A percentile compares a stretch with the other conserved stretches of the same genome.
These are phyloP conservation scores for Hypomontagnella submonticulosa DNA, from an alignment of 495 filamentous ascomycete species.

Conservation along the genomic window DNA sequence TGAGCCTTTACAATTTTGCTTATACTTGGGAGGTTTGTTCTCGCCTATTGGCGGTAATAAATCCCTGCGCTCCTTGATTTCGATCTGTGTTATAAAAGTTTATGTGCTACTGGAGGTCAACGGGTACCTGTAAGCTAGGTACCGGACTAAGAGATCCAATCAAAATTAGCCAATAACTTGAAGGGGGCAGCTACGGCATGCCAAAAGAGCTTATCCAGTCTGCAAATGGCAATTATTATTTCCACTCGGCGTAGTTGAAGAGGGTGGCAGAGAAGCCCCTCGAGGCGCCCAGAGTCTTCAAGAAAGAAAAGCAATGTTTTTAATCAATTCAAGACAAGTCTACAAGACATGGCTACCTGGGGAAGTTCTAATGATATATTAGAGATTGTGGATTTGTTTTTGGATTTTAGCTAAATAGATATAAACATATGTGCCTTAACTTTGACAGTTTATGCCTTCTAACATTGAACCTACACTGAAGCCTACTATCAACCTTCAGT, in stretches of 20 bases:
- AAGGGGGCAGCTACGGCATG: conserved; percentile 1
- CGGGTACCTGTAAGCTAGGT: conserved; percentile 22
- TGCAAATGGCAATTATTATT: conserved; percentile 3
- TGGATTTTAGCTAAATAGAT: too few species aligned
- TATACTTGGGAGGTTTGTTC: conserved; percentile 1
- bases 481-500: too few species aligned
- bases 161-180: conserved; percentile 10
- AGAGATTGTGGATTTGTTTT: too few species aligned
- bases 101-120: background rate
- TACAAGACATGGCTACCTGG: background rate
- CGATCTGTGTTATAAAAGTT: background rate
- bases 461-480: too few species aligned
- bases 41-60: conserved; percentile 26
- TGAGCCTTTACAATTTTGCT: conserved; percentile 19
- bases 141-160: conserved; percentile 15
- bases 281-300: background rate
- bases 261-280: conserved; percentile 8
- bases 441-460: too few species aligned
- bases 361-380: too few species aligned
- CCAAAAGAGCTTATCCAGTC: background rate
- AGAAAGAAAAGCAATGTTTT: background rate
- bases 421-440: too few species aligned
- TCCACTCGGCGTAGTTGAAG: conserved; percentile 1
- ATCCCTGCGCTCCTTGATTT: conserved; percentile 16
- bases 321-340: background rate